Percentiles rank a stretch among this genome's conserved stretches.
These are phyloP conservation scores for Cornus suecica DNA, from an alignment of 148 eudicot species.

Conservation along the genomic window DNA sequence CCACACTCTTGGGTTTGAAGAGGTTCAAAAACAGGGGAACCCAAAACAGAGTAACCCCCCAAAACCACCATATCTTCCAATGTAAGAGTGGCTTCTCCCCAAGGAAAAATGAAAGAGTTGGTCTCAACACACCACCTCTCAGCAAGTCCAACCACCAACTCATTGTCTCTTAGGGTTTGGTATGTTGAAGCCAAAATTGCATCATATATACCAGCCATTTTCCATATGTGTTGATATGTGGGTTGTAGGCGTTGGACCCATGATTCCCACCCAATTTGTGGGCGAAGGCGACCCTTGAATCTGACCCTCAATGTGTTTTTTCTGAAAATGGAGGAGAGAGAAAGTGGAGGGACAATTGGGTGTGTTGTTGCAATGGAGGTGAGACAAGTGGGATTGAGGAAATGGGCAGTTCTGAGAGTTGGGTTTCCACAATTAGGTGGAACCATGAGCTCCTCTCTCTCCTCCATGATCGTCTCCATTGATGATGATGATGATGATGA, in stretches of 20 bases:
- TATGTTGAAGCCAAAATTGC: constrained; percentile 13
- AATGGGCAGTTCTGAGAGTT: constrained; percentile 30
- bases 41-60: constrained; percentile 45
- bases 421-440: constrained; percentile 17
- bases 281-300: neutral
- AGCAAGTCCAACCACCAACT: constrained; percentile 2
- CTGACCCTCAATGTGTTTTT: neutral
- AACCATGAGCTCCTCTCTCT: constrained; percentile 20
- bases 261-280: neutral
- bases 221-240: constrained; percentile 1
- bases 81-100: constrained; percentile 44
- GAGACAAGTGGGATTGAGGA: constrained; percentile 28
- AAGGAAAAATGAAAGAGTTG: constrained; percentile 37
- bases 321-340: neutral
- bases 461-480: neutral
- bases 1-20: neutral
- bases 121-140: constrained; percentile 18
- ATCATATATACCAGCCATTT: constrained; percentile 9
- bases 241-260: constrained; percentile 9
- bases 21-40: constrained; percentile 21
- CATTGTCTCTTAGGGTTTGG: neutral
- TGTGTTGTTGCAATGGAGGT: constrained; percentile 9
- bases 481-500: neutral
- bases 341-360: constrained; percentile 14
- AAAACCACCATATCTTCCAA: constrained; percentile 44